These are phyloP conservation scores for Nissolia schottii DNA, from an alignment of 306 rosid species.

Conservation along the genomic window DNA sequence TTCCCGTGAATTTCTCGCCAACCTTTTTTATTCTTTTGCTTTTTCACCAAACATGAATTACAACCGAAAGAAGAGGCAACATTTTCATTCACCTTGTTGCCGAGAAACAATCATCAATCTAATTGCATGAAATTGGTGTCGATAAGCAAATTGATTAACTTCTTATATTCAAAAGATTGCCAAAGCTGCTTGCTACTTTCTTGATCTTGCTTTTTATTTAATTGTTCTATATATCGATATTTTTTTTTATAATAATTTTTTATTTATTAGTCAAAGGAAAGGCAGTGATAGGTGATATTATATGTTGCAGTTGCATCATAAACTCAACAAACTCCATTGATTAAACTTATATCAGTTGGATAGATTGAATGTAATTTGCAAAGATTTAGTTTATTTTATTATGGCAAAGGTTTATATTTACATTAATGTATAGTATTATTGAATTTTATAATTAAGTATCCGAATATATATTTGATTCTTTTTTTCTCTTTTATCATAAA, in stretches of 20 bases:
- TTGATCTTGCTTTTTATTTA: neutral
- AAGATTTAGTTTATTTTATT: too few species aligned
- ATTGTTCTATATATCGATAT: neutral
- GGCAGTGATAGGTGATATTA: neutral
- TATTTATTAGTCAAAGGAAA: neutral
- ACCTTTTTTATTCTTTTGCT: neutral
- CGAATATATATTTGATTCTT: too few species aligned
- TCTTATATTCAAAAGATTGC: neutral
- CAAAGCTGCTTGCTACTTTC: neutral
- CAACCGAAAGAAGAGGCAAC: neutral
- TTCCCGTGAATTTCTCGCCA: neutral
- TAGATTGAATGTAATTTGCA: neutral
- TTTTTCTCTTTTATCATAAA: too few species aligned
- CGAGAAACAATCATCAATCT: neutral
- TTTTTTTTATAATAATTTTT: neutral
- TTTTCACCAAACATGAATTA: conserved; percentile 22
- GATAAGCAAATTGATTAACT: neutral
- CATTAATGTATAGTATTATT: too few species aligned
- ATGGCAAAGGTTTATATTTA: too few species aligned
- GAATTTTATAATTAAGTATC: too few species aligned
- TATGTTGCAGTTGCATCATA: neutral
- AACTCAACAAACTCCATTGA: neutral
- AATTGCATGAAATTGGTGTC: neutral
- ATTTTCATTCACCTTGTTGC: neutral
- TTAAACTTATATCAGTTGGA: too few species aligned